Evolutionary conservation across 495 filamentous ascomycete genomes (phyloP), one percentile per base, ranked within the genome.

Genomic region (Sordaria brevicollis): DNA sequence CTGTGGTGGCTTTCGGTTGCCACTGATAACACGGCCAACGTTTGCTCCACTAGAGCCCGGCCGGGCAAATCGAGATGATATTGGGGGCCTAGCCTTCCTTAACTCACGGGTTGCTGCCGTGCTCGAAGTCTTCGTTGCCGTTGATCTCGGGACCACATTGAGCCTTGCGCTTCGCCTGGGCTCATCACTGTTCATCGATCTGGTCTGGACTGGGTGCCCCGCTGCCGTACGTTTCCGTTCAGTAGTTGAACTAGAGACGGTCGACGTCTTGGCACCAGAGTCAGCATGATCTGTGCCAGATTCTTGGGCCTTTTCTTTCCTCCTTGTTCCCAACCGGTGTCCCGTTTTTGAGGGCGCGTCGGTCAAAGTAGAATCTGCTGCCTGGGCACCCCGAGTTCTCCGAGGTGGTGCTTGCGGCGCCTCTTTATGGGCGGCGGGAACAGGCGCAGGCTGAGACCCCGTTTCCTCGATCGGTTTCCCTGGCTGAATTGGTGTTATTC

Each of bases 181-280:
- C 74, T 93, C 91, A 68, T 87, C 84, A 10, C 83, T 76, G 54
- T 85, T 84, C 15, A 77, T 79, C 68, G 86, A 79, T 68, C 83
- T 80, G 11, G 88, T 79, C 72, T 91, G 87, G 9, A 91, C 87
- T 15, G 87, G 87, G 74, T 94, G 91, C 3, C 93, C 93, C 35
- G 93, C 94, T 17, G 94, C 85, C 5, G 93, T 96, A 70, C 93
- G 86, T 80, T 96, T 97, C 75, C 92, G 87, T 71, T 90, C 90
- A 9, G 80, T 76, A 1, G 77, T 78, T 25, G 83, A 74, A 15
- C 73, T 70, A 5, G 76, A 82, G 79, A 72, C 66, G 0, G 73
- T 38, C 4, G 75, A 68, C 5, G 49, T 68, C 35, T 69, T 70
- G 38, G 70, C 67, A 11, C 68, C 65, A 5, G 74, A 36, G 11